Evolutionary conservation across 371 early-diverging fungal genomes (phyloP), one percentile per base, ranked within the genome.

Genomic region (Thermomucor indicae-seudaticae): DNA sequence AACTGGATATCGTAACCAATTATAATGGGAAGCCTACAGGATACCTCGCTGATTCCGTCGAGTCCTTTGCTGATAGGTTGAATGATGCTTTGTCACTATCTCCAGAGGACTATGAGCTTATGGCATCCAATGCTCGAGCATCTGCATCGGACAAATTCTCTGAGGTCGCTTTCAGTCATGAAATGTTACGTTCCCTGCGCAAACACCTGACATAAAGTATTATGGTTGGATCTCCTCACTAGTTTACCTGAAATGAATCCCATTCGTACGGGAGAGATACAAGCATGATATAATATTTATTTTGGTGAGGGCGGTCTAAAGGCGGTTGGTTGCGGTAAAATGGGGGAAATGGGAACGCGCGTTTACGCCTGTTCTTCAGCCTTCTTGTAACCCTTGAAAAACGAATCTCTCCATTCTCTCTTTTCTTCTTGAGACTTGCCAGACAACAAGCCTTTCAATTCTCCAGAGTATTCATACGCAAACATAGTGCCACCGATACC

Each of bases 1-100:
- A 88, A 62, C 65, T 87, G 70, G 97, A 98, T 62, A 98, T 98
- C 63, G 85, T 97, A 0, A 66, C 64, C 0, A 72, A 73, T 4
- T 71, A 76, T 43, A 65, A 75, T 55, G 79, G 61, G n/a, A 55
- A 65, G 7, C 58, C 40, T 4, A 79, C 69, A 38, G 91, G 91
- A 6, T 91, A 77, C 55, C 65, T 92, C 41, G 92, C 92, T 3
- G 63, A 65, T 14, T 72, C 81, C 3, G 73, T 64, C 0, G 76
- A 85, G 3, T 77, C 78, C 20, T 92, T 86, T 75, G 89, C 91
- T 0, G 70, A 78, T 25, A 61, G 74, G 38, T 49, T 93, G 2
- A 49, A 71, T 8, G 57, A 64, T 4, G 83, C 80, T 1, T 38
- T 91, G 39, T 47, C 64, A 4, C 54, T 84, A 12, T 29, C 57